Evolutionary conservation across 2,329 filamentous ascomycete species (phyloP).

Genomic region (Leptographium radiaticola): DNA sequence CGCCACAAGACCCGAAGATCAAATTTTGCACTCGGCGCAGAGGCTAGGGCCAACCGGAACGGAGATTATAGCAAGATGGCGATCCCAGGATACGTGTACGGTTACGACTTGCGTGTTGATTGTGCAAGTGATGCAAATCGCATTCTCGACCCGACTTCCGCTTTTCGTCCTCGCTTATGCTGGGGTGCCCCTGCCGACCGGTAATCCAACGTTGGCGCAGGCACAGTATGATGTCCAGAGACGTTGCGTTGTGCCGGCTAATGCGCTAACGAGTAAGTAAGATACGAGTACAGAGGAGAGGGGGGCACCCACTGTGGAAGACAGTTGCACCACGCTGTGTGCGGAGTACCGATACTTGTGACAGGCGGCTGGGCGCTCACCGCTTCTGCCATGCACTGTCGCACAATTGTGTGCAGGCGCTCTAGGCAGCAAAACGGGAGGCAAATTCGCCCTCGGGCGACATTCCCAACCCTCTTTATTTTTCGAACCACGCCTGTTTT

Average conservation of each 20-base stretch:
- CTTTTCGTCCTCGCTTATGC: no score
- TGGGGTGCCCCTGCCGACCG: no score
- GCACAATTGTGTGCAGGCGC: not conserved
- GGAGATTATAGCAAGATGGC: not conserved
- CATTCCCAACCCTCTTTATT: not conserved
- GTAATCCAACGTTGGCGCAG: no score
- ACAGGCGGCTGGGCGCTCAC: not conserved
- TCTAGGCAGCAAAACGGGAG: not conserved
- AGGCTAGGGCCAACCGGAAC: not conserved
- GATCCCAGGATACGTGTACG: not conserved
- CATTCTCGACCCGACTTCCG: no score
- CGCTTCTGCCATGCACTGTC: not conserved
- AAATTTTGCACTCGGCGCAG: not conserved
- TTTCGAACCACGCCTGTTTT: not conserved
- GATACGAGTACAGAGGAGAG: not conserved
- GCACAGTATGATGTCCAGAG: no score
- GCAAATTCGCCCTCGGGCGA: not conserved
- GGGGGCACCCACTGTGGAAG: not conserved
- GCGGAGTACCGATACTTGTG: not conserved
- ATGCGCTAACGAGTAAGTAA: not conserved
- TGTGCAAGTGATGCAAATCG: not conserved
- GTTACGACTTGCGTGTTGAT: not conserved
- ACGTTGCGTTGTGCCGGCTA: not conserved
- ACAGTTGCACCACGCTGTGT: not conserved
- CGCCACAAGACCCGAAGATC: not conserved